Evolutionary conservation across 345 rosid species (phyloP).

Genomic region (Bruguiera sexangula): DNA sequence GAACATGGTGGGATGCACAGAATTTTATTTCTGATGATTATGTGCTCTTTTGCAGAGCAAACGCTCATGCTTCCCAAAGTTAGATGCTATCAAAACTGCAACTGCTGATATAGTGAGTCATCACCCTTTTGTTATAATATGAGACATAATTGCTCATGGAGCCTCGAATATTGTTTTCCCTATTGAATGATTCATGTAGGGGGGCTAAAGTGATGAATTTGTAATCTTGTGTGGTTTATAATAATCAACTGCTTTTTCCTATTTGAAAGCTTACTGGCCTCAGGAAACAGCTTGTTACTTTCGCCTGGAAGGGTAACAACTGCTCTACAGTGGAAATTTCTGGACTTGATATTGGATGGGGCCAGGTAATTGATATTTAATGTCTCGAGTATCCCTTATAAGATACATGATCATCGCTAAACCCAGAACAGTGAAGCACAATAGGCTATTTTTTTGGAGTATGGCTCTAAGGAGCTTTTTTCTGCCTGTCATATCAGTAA

Average conservation of each 20-base stretch:
- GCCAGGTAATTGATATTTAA: constrained; percentile 55
- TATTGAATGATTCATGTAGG: background rate
- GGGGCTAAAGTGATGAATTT: background rate
- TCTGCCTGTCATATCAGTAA: too few species aligned
- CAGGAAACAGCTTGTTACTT: constrained; percentile 56
- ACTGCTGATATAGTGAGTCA: constrained; percentile 84
- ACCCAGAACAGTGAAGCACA: background rate
- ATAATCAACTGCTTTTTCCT: constrained; percentile 16
- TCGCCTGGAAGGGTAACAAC: constrained; percentile 52
- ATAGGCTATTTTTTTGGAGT: too few species aligned
- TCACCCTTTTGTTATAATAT: background rate
- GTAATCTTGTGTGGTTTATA: background rate
- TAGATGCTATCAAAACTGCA: constrained; percentile 87
- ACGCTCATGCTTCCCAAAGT: constrained; percentile 72
- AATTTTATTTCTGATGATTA: too few species aligned
- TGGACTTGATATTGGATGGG: constrained; percentile 99
- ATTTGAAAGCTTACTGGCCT: constrained; percentile 73
- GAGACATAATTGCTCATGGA: background rate
- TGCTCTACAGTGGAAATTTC: constrained; percentile 76
- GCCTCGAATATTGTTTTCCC: constrained; percentile 5
- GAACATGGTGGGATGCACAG: too few species aligned
- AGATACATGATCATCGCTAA: background rate
- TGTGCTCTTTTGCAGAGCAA: constrained; percentile 54
- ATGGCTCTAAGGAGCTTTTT: too few species aligned
- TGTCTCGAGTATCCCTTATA: background rate